Evolutionary conservation across 2,329 filamentous ascomycete species (phyloP), one percentile per base, ranked within the genome.

Genomic region (Hypoxylon sp.): DNA sequence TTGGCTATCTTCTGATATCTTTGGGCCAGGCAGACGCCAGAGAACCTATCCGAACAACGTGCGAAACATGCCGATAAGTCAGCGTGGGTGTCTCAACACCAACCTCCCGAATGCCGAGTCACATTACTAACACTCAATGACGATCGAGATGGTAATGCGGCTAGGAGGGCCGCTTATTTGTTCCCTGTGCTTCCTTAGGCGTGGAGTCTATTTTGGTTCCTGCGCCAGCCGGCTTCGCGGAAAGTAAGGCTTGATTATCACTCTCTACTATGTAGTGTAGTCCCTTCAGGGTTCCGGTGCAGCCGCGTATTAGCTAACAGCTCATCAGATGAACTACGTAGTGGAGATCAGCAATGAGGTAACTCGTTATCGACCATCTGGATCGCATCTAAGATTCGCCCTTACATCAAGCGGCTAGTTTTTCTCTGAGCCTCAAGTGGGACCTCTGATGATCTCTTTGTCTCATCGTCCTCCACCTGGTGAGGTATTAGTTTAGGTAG

Each of bases 401-500:
- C 63, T 65, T 44, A 47, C 54, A 50, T 55, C 26, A 51, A 13
- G 19, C 42, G 14, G 22, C 17, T 47, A 31, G 46, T 13, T 59
- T 9, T 58, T 35, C 44, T 61, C 48, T 58, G 31, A 70, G 65
- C 62, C 59, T 69, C 65, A 59, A 59, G 65, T 63, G 54, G 68
- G 46, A 68, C 58, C 37, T 19, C 31, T 44, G 60, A 47, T 59
- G 58, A 57, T 51, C 60, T 24, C 59, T 47, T 37, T 39, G 24
- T 54, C 55, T 26, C 50, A 39, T 63, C 44, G 14, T 50, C 39
- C 46, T 52, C 62, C 46, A 44, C 33, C 17, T 14, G 24, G 46
- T 35, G 47, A 51, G 22, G 14, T 59, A 50, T 50, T 42, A 39
- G 24, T 50, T 31, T 42, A 31, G 24, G 42, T 31, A 9, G 29